phyloP scores from a whole-genome alignment of 2,329 filamentous ascomycete genomes.

The Coleophoma crateriformis region DNA sequence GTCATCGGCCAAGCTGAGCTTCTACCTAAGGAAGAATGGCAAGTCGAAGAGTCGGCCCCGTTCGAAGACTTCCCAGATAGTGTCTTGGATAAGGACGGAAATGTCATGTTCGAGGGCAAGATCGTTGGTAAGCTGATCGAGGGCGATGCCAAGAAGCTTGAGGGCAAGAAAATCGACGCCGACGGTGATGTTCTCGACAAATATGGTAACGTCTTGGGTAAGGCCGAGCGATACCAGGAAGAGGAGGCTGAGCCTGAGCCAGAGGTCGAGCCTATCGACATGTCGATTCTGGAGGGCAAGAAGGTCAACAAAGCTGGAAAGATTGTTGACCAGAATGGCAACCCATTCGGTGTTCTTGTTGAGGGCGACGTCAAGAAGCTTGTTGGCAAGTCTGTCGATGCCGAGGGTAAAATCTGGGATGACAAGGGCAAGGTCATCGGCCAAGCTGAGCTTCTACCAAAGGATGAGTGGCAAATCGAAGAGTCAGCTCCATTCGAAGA shows the following conservation, averaged over 20 bases:
- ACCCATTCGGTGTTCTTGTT: slow-evolving; percentile 54
- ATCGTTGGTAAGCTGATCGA: slow-evolving; percentile 54
- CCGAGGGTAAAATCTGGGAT: slow-evolving; percentile 66
- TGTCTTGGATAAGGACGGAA: slow-evolving; percentile 45
- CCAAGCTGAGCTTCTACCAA: slow-evolving; percentile 58
- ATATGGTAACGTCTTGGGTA: slow-evolving; percentile 52
- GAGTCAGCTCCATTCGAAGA: slow-evolving; percentile 49
- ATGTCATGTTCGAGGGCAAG: slow-evolving; percentile 44
- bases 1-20: slow-evolving; percentile 62
- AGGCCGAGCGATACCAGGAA: slow-evolving; percentile 25
- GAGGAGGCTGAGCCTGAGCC: slow-evolving; percentile 23
- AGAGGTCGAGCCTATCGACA: slow-evolving; percentile 29
- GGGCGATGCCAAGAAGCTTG: slow-evolving; percentile 57
- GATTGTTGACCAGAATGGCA: slow-evolving; percentile 46
- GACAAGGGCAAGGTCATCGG: slow-evolving; percentile 64
- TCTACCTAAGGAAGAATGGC: slow-evolving; percentile 48
- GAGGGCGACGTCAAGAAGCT: slow-evolving; percentile 62
- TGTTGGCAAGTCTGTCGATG: slow-evolving; percentile 58
- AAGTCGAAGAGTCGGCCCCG: slow-evolving; percentile 39
- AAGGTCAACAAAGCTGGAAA: slow-evolving; percentile 57
- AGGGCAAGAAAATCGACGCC: slow-evolving; percentile 67
- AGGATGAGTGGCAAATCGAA: slow-evolving; percentile 41
- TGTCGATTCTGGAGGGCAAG: slow-evolving; percentile 43
- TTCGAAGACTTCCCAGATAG: slow-evolving; percentile 55
- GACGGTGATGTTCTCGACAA: slow-evolving; percentile 79